A percentile compares a stretch with the other conserved stretches of the same genome.
Evolutionary conservation across 108 stramenopile genomes (phyloP).

Genomic region (Cyclotella sp.): DNA sequence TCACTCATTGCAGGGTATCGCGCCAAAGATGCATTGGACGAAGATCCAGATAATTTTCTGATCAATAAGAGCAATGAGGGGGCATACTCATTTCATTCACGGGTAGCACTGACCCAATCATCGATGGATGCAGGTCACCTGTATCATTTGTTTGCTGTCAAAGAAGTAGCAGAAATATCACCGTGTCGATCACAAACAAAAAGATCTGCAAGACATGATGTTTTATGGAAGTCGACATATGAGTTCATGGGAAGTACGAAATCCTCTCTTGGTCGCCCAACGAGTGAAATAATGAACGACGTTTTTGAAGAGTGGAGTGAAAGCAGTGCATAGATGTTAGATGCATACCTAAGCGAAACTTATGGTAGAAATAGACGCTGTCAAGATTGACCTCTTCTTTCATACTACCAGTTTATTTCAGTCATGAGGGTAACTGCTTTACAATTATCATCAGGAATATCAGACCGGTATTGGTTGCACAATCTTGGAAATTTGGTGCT

Average conservation of each 20-base stretch:
- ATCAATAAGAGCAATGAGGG: slow-evolving; percentile 10
- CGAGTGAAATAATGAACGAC: slow-evolving; percentile 51
- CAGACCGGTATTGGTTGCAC: too few species aligned
- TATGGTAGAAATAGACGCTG: too few species aligned
- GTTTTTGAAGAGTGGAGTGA: slow-evolving; percentile 47
- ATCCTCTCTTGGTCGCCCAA: slow-evolving; percentile 63
- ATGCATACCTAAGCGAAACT: too few species aligned
- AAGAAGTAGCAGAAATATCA: slow-evolving; percentile 21
- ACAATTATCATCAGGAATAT: too few species aligned
- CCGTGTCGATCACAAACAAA: background rate
- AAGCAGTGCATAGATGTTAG: background rate
- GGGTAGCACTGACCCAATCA: slow-evolving; percentile 62
- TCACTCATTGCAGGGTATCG: slow-evolving; percentile 23
- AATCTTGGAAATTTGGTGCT: too few species aligned
- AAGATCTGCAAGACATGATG: background rate
- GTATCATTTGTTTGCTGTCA: slow-evolving; percentile 68
- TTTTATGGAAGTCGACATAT: slow-evolving; percentile 34
- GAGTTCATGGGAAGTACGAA: slow-evolving; percentile 65
- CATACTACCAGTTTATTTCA: too few species aligned
- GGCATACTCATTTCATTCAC: slow-evolving; percentile 39
- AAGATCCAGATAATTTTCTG: background rate
- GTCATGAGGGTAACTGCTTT: too few species aligned
- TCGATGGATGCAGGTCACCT: slow-evolving; percentile 63
- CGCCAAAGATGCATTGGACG: slow-evolving; percentile 11
- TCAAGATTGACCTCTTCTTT: too few species aligned